phyloP scores from a whole-genome alignment of 768 basidiomycete genomes.

The Kwoniella europaea region DNA sequence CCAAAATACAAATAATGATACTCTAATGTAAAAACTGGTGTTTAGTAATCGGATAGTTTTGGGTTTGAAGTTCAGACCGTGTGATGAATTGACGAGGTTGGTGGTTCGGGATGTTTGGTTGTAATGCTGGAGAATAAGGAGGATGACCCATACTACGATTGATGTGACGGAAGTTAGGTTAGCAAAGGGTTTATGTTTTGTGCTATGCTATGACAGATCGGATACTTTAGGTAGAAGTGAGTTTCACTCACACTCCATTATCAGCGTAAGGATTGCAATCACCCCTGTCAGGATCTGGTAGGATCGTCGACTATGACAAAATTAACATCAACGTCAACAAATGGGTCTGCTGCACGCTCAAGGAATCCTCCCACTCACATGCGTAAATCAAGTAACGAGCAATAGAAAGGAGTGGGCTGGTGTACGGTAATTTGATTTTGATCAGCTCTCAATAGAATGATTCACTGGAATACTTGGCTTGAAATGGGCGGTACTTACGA shows the following conservation, averaged over 20 bases:
- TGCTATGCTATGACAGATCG: too few species aligned
- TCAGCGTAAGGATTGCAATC: conserved; percentile 13
- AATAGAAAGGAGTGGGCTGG: conserved; percentile 25
- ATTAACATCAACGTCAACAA: too few species aligned
- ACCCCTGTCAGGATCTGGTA: conserved; percentile 21
- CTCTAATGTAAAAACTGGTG: conserved; percentile 15
- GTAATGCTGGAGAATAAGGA: conserved; percentile 14
- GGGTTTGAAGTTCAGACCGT: not conserved
- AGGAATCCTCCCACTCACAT: conserved; percentile 17
- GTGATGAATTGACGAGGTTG: not conserved
- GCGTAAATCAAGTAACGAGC: conserved; percentile 13
- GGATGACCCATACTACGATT: conserved; percentile 19
- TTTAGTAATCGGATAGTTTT: conserved; percentile 4
- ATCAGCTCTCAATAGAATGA: not conserved
- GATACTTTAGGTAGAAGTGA: too few species aligned
- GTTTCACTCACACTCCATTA: conserved; percentile 18
- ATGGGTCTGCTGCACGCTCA: too few species aligned
- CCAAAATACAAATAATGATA: conserved; percentile 20
- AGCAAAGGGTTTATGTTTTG: not conserved
- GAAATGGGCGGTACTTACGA: conserved; percentile 3
- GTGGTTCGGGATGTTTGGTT: conserved; percentile 6
- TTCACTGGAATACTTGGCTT: not conserved
- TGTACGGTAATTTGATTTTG: not conserved
- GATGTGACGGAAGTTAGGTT: too few species aligned
- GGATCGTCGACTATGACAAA: conserved; percentile 10